phyloP scores from a whole-genome alignment of 2,329 filamentous ascomycete species.

The Neoascochyta sp. region DNA sequence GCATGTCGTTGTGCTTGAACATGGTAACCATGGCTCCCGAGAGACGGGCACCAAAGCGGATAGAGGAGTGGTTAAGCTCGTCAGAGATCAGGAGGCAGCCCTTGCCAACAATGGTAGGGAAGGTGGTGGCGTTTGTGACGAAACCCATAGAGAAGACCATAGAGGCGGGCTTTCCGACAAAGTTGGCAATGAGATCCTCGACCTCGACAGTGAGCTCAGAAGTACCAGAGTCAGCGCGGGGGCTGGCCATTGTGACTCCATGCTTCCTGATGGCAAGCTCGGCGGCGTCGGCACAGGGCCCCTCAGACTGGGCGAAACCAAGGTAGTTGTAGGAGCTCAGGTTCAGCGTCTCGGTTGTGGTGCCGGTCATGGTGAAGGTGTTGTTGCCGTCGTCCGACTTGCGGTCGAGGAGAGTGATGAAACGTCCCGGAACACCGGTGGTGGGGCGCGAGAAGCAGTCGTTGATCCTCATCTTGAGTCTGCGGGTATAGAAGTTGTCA shows the following conservation, averaged over 20 bases:
- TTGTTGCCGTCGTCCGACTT: conserved; percentile 88
- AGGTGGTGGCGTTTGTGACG: conserved; percentile 88
- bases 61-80: conserved; percentile 96
- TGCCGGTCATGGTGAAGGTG: conserved; percentile 84
- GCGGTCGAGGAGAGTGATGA: conserved; percentile 88
- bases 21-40: conserved; percentile 93
- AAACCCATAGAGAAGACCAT: conserved; percentile 99
- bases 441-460: conserved; percentile 93
- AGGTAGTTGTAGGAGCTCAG: conserved; percentile 99
- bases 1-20: conserved; percentile 98
- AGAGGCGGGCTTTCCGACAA: conserved; percentile 88
- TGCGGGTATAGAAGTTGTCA: conserved; percentile 94
- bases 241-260: conserved; percentile 76
- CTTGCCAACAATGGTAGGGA: conserved; percentile 88
- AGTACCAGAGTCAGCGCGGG: conserved; percentile 79
- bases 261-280: conserved; percentile 83
- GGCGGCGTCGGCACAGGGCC: conserved; percentile 88
- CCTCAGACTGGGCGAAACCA: conserved; percentile 95
- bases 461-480: conserved; percentile 90
- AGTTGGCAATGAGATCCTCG: conserved; percentile 81
- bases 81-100: conserved; percentile 94
- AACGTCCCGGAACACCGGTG: conserved; percentile 89
- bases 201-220: conserved; percentile 85
- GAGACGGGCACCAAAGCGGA: conserved; percentile 88
- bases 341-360: conserved; percentile 90